phyloP scores from a whole-genome alignment of 2,329 filamentous ascomycete genomes.

The Phaeosphaeriaceae sp. region DNA sequence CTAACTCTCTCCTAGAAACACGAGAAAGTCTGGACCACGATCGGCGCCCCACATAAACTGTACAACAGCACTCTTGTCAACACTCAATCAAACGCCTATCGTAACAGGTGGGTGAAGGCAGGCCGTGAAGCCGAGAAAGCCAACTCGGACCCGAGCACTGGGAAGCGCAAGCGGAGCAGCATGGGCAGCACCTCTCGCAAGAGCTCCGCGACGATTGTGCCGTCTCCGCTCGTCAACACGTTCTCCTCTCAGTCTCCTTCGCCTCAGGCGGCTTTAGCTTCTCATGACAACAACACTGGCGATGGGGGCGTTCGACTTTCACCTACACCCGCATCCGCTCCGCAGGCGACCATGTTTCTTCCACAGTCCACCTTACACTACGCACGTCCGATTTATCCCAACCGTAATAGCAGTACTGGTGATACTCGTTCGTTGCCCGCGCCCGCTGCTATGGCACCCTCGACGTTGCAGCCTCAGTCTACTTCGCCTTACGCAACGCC shows the following conservation, averaged over 20 bases:
- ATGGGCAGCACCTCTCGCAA: background rate
- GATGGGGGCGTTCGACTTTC: too few relatives aligned
- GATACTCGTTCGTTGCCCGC: too few relatives aligned
- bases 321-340: too few relatives aligned
- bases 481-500: background rate
- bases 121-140: slow-evolving; percentile 9
- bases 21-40: slow-evolving; percentile 15
- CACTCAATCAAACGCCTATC: slow-evolving; percentile 11
- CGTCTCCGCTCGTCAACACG: background rate
- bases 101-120: slow-evolving; percentile 13
- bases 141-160: background rate
- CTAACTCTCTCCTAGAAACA: slow-evolving; percentile 14
- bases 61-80: slow-evolving; percentile 14
- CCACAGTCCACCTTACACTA: too few relatives aligned
- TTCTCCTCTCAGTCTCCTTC: background rate
- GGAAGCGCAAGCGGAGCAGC: background rate
- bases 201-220: background rate
- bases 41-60: slow-evolving; percentile 22
- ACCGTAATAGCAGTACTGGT: too few relatives aligned
- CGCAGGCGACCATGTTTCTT: too few relatives aligned
- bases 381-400: too few relatives aligned
- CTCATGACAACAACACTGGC: too few relatives aligned
- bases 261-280: too few relatives aligned
- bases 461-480: too few relatives aligned
- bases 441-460: too few relatives aligned